Base-by-base conservation (phyloP, 306 rosid genomes). In the Oxytropis ochrocephala region DNA sequence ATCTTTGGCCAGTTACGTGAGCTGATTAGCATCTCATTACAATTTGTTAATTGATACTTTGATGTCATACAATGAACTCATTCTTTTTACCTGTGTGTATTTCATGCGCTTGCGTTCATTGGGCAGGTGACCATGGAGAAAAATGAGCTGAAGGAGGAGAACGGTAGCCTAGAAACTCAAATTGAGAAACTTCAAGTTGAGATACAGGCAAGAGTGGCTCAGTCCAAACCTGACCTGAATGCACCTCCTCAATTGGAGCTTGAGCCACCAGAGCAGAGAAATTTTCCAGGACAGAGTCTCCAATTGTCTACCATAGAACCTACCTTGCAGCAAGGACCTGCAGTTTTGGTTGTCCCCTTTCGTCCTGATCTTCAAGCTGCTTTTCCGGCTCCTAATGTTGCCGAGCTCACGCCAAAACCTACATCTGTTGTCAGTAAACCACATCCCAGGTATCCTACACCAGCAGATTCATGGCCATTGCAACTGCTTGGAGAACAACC, bases 401-500 rank as follows among this genome's bases (percentile, higher is more conserved):
- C 78, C 2, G 85, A 80, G 19, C 66, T 75, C 39, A 11, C 62
- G 7, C 84, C 78, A 11, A 84, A 80, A 32, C 74, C 83, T 17
- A 8, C 78, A 49, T 49, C 92, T 11, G 64, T 81, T 18, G 67
- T 95, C 60, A 89, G 89, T 49, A 95, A 89, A 82, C 99, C 99
- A 8, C 97, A 91, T 79, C 85, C 97, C 11, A 84, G 97, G 84
- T 95, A 95, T 80, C 97, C 96, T n/a, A 87, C 96, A 21, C 82
- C 88, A 11, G 86, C 82, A 7, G 96, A 95, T 69, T 81, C 87
- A 4, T 91, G 99, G 99, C 96, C 96, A 8, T 81, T 85, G 4
- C 80, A 85, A 73, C 85, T 95, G 83, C 95, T 91, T 11, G 85
- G 83, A 43, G 77, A 77, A 83, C 82, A 82, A 48, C 86, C 76